Evolutionary conservation across 257 asterid species (phyloP).

Genomic region (Oldenlandia corymbosa): DNA sequence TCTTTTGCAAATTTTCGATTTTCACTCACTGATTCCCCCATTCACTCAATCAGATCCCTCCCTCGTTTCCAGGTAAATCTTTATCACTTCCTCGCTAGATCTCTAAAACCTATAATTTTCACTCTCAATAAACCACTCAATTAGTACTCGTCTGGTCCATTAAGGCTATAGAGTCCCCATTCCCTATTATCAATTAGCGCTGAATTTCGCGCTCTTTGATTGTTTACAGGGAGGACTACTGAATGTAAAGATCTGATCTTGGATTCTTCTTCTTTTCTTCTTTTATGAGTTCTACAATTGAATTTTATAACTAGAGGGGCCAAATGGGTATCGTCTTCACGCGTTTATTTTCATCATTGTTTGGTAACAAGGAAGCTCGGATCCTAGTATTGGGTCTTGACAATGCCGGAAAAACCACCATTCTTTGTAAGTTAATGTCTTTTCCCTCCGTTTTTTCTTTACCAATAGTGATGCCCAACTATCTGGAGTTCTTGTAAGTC

Average conservation of each 20-base stretch:
- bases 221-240: conserved; percentile 18
- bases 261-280: no score
- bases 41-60: conserved; percentile 12
- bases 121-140: background rate
- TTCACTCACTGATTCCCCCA: background rate
- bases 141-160: background rate
- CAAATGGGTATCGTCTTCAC: conserved; percentile 82
- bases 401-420: conserved; percentile 97
- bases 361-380: conserved; percentile 97
- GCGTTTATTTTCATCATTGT: conserved; percentile 71
- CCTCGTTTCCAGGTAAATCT: conserved; percentile 8
- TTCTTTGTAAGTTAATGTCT: conserved; percentile 46
- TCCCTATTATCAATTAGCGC: background rate
- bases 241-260: conserved; percentile 18
- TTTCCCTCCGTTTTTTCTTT: background rate
- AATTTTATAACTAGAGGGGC: background rate
- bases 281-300: background rate
- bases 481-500: conserved; percentile 6
- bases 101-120: background rate
- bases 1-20: background rate
- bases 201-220: background rate
- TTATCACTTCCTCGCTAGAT: conserved; percentile 2
- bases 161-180: no score
- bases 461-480: no score
- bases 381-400: conserved; percentile 92